Base-by-base conservation (phyloP, 306 rosid species). In the Trifolium subterraneum region DNA sequence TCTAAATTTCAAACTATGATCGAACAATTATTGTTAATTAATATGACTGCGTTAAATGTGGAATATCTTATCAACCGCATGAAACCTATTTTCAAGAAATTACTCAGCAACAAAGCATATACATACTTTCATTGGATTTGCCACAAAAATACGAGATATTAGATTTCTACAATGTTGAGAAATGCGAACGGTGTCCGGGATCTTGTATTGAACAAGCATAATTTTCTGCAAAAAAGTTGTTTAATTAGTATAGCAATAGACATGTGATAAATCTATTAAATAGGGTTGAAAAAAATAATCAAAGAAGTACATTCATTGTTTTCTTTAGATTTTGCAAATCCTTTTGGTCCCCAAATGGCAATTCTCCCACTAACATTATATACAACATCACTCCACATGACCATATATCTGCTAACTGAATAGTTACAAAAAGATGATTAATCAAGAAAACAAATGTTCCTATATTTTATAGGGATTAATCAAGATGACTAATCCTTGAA, bases 381-480 rank as follows among this genome's bases (percentile, higher is more conserved):
- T 89, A 89, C 39, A 89, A 87, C 33, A 88, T 87, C 36, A 89
- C 94, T 64, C 91, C 94, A 73, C 90, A 87, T 13, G 91, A 89
- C 94, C 94, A 89, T 51, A 89, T 77, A 83, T 87, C 92, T 22
- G 86, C 92, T 81, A 85, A 50, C 95, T 89, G 76, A 73, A 83
- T 14, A 69, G n/a, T 58, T 52, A 39, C 16, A 68, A 68, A 63
- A 64, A 8, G 13, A 61, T 15, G n/a, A 31, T 47, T 7, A 76
- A 29, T 31, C 13, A 56, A 55, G 42, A 70, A 62, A 50, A 39
- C 71, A 29, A 36, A 8, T 23, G 25, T 7, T 35, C 36, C 9
- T 38, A 19, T 23, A 16, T 11, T 52, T 10, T 55, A 58, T 15
- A 76, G 10, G 19, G 25, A 22, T 22, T 22, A 22, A 22, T 22